These are phyloP conservation scores for Isabelozyma heimii DNA, from an alignment of 805 yeast species.

Conservation along the genomic window DNA sequence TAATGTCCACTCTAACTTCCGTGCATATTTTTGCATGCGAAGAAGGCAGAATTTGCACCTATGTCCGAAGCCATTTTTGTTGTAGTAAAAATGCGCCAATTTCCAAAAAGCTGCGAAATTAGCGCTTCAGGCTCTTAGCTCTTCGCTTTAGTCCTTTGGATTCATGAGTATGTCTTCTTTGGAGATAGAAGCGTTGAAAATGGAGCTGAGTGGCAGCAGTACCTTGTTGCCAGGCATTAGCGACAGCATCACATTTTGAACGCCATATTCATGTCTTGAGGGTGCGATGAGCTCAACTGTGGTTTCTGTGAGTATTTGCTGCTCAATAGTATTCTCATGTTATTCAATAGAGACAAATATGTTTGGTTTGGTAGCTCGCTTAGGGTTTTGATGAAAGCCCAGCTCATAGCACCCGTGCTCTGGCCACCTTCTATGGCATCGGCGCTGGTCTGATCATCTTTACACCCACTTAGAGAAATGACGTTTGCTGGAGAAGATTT, in stretches of 20 bases:
- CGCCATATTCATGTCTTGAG: constrained; percentile 35
- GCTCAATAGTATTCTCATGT: constrained; percentile 31
- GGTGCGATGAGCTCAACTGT: constrained; percentile 37
- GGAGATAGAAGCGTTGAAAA: neutral
- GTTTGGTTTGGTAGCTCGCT: constrained; percentile 27
- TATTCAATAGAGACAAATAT: constrained; percentile 33
- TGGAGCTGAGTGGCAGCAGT: too few species aligned
- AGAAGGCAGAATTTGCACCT: too few species aligned
- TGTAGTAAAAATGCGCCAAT: too few species aligned
- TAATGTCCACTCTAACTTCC: too few species aligned
- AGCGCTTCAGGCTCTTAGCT: too few species aligned
- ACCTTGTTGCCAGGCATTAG: neutral
- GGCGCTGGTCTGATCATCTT: constrained; percentile 41
- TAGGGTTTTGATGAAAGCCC: constrained; percentile 31
- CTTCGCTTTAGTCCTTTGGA: too few species aligned
- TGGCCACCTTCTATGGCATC: constrained; percentile 34
- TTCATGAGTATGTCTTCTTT: too few species aligned
- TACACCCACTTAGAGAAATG: constrained; percentile 34
- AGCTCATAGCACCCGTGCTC: constrained; percentile 41
- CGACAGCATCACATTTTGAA: constrained; percentile 22
- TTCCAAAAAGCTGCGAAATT: too few species aligned
- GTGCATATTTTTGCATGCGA: too few species aligned
- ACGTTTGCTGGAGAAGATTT: constrained; percentile 39
- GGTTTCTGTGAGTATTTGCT: constrained; percentile 37
- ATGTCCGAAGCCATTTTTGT: too few species aligned